Conservation (phyloP, 371 early-diverging fungal species). For the Mortierella polycephala region DNA sequence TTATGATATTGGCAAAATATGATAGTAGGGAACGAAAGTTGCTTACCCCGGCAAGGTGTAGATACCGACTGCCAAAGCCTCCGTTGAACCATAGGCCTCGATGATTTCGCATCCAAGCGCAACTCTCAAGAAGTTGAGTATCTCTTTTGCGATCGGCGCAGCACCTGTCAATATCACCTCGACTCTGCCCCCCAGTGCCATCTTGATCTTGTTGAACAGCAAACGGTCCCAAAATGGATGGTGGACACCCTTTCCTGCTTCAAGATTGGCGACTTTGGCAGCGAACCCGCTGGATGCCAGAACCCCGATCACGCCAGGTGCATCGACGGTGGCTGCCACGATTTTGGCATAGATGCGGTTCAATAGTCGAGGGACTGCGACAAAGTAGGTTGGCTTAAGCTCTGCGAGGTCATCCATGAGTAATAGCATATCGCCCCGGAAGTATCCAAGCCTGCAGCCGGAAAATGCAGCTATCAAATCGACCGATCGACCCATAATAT, state of each 20-base stretch:
- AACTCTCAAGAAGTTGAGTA: constrained; percentile 78
- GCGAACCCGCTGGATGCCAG: constrained; percentile 74
- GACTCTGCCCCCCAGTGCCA: constrained; percentile 82
- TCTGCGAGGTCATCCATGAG: constrained; percentile 87
- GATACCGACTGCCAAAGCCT: constrained; percentile 71
- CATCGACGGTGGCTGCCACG: constrained; percentile 73
- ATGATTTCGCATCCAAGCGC: constrained; percentile 69
- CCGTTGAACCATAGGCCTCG: constrained; percentile 94
- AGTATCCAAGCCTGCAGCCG: constrained; percentile 84
- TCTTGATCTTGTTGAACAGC: constrained; percentile 80
- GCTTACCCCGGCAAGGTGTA: constrained; percentile 52
- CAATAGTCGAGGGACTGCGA: constrained; percentile 93
- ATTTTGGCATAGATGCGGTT: constrained; percentile 91
- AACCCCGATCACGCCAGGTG: constrained; percentile 69
- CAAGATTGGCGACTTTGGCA: constrained; percentile 60
- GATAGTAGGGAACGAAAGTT: constrained; percentile 26
- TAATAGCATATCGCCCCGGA: constrained; percentile 80
- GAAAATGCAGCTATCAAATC: constrained; percentile 51
- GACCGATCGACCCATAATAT: constrained; percentile 86
- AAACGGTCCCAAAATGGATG: constrained; percentile 81
- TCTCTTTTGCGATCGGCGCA: constrained; percentile 81
- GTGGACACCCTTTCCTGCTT: constrained; percentile 61
- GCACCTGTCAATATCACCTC: constrained; percentile 69
- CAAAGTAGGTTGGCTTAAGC: constrained; percentile 86
- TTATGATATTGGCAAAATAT: constrained; percentile 55